Evolutionary conservation across 495 filamentous ascomycete genomes (phyloP), one percentile per base, ranked within the genome.

Genomic region (Penicillium arizonense): DNA sequence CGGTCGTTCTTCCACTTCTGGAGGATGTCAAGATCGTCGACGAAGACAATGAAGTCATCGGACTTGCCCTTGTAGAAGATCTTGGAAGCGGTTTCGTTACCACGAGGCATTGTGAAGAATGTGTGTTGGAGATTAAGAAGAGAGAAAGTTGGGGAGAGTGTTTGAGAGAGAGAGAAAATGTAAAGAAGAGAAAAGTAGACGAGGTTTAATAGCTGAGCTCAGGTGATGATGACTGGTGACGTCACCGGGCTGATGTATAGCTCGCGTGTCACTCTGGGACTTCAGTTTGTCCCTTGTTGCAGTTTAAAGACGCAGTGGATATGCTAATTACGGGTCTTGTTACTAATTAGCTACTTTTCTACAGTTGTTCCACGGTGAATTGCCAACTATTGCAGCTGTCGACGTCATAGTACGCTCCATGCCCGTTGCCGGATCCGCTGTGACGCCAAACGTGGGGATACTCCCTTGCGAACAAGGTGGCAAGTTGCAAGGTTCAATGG

Each of bases 11-110:
- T 85, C 95, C 94, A 97, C 64, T 91, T 83, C 70, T 89, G 75
- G 52, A 91, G 80, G 36, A 79, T 78, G 20, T 87, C 68, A 14
- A 77, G 57, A 67, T 87, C 87, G 51, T 97, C 91, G 48, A 95
- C 79, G 70, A 96, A 90, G 77, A 97, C 79, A 68, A 97, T 73
- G 68, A 92, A 98, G 80, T 96, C 90, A 28, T 97, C 91, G 20
- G 82, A 78, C 47, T 77, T 74, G 77, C 94, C 93, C 79, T 91
- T 88, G 85, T 86, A 93, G 85, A 95, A 85, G 73, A 96, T 82
- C 77, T 95, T 97, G 76, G 74, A 74, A 64, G 85, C 79, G 44
- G 68, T 62, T 46, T 80, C 82, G 78, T 91, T 90, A 76, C 86
- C 90, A 67, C 89, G 88, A 72, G 87, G 64, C 89, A 92, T 96